A percentile compares a stretch with the other conserved stretches of the same genome.
phyloP scores from a whole-genome alignment of 2,329 filamentous ascomycete species.

The Colletotrichum sp. region DNA sequence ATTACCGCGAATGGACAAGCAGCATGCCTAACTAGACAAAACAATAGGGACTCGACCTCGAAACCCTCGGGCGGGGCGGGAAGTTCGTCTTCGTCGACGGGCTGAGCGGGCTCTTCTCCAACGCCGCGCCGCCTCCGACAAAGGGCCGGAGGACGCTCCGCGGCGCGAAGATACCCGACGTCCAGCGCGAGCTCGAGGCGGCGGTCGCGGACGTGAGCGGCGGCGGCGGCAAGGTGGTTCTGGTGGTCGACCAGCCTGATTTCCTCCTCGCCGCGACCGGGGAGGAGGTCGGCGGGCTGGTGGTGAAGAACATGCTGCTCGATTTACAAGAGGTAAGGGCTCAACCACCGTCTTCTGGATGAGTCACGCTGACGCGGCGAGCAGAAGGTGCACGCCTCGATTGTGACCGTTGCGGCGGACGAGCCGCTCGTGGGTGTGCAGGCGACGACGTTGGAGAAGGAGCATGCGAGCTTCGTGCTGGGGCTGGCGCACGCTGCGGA shows the following conservation, averaged over 20 bases:
- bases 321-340: constrained; percentile 63
- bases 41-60: constrained; percentile 71
- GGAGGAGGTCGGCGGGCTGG: constrained; percentile 45
- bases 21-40: not conserved
- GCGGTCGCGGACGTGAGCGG: constrained; percentile 45
- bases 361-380: not conserved
- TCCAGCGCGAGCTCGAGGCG: constrained; percentile 43
- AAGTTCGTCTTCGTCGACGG: constrained; percentile 80
- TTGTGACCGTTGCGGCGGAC: constrained; percentile 76
- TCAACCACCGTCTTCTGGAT: not conserved
- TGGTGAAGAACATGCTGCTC: constrained; percentile 62
- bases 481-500: constrained; percentile 76
- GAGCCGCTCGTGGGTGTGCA: constrained; percentile 68
- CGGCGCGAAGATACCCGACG: constrained; percentile 35
- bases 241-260: constrained; percentile 72
- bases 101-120: constrained; percentile 61
- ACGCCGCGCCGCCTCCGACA: not conserved
- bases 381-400: constrained; percentile 66
- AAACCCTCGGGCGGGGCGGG: constrained; percentile 59
- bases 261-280: constrained; percentile 65
- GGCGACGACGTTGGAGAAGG: constrained; percentile 69
- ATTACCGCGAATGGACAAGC: accelerated
- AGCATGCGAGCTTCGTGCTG: constrained; percentile 74
- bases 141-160: constrained; percentile 30
- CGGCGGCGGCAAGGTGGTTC: constrained; percentile 50